Conservation (phyloP, 768 basidiomycete genomes). For the Coprinellus micaceus region DNA sequence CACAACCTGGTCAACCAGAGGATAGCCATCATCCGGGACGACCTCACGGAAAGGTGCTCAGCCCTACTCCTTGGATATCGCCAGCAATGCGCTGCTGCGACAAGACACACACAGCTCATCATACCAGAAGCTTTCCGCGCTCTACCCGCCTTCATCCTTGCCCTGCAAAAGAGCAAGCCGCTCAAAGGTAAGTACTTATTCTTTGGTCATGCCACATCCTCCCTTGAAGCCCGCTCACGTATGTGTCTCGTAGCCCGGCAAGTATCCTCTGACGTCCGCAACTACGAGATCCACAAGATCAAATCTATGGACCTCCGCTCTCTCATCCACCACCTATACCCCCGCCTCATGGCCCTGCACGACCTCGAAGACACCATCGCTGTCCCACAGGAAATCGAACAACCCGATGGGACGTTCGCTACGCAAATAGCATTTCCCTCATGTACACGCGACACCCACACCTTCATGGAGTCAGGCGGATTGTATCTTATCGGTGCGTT, state of each 20-base stretch:
- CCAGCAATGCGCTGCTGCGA: slow-evolving; percentile 79
- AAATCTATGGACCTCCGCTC: slow-evolving; percentile 64
- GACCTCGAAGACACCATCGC: slow-evolving; percentile 71
- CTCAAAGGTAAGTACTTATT: slow-evolving; percentile 67
- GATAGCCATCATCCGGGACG: slow-evolving; percentile 76
- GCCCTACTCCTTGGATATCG: slow-evolving; percentile 83
- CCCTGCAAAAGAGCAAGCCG: slow-evolving; percentile 84
- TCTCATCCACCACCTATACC: slow-evolving; percentile 81
- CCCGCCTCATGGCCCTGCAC: slow-evolving; percentile 83
- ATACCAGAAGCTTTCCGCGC: slow-evolving; percentile 91
- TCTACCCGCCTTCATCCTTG: slow-evolving; percentile 76
- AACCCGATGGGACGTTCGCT: slow-evolving; percentile 31
- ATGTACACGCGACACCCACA: slow-evolving; percentile 77
- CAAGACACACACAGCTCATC: slow-evolving; percentile 77
- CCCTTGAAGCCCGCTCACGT: background rate
- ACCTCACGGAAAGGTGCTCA: slow-evolving; percentile 80
- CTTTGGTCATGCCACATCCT: background rate
- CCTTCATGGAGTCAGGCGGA: slow-evolving; percentile 86
- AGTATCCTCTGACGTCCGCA: slow-evolving; percentile 92
- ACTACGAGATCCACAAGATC: slow-evolving; percentile 76
- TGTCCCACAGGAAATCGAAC: slow-evolving; percentile 47
- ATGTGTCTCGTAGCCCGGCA: slow-evolving; percentile 54
- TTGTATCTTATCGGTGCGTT: slow-evolving; percentile 83
- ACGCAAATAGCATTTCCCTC: slow-evolving; percentile 66
- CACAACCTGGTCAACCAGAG: slow-evolving; percentile 53